phyloP scores from a whole-genome alignment of 208 protist species.

The Trypanosoma mega region DNA sequence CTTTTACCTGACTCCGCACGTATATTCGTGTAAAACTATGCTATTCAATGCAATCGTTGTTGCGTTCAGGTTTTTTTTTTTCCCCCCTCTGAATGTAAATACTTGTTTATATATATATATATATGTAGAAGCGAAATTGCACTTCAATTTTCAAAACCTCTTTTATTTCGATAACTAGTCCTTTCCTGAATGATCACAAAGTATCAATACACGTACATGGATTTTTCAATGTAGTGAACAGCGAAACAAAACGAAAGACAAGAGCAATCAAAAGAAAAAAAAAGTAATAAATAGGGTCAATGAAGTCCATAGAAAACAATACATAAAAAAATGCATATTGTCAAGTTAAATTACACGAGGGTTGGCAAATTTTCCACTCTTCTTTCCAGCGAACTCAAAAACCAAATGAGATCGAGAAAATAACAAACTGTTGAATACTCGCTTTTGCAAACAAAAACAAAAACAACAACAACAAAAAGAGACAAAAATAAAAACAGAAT shows the following conservation, averaged over 20 bases:
- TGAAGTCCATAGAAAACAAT: constrained; percentile 11
- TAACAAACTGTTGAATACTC: too few species aligned
- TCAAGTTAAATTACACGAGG: too few species aligned
- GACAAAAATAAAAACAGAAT: too few species aligned
- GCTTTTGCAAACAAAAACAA: constrained; percentile 20
- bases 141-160: background rate
- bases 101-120: background rate
- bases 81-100: background rate
- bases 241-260: constrained; percentile 1
- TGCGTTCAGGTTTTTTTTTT: background rate
- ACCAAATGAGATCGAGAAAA: too few species aligned
- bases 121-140: background rate
- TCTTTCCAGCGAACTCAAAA: too few species aligned
- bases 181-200: background rate
- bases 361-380: too few species aligned
- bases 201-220: background rate
- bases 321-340: too few species aligned
- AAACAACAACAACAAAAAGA: constrained; percentile 11
- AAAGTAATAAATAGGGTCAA: background rate
- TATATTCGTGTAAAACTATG: too few species aligned
- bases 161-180: background rate
- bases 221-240: background rate
- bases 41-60: background rate
- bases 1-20: too few species aligned
- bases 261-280: constrained; percentile 10